Percentiles rank a stretch among this genome's conserved stretches.
Evolutionary conservation across 164 flowering plant species (phyloP).

Genomic region (Piper betle): DNA sequence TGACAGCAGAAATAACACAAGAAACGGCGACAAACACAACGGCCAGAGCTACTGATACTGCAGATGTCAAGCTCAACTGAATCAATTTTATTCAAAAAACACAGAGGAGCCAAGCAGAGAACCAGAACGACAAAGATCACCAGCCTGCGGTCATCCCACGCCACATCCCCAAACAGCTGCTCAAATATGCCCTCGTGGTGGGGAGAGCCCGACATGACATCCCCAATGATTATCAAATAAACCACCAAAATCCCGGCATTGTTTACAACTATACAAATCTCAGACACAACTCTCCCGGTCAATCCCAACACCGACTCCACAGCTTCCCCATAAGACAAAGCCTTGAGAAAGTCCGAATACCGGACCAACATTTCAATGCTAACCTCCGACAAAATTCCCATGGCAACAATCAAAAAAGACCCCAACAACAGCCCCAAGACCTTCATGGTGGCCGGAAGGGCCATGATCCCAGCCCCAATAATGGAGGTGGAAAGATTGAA

Average conservation of each 20-base stretch:
- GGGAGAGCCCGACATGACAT: constrained; percentile 83
- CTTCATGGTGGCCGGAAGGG: constrained; percentile 94
- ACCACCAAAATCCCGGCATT: constrained; percentile 92
- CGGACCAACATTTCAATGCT: constrained; percentile 74
- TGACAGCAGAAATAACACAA: constrained; percentile 43
- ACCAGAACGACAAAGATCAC: constrained; percentile 54
- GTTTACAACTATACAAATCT: constrained; percentile 76
- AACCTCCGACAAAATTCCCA: constrained; percentile 75
- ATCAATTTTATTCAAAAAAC: constrained; percentile 74
- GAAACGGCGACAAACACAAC: constrained; percentile 76
- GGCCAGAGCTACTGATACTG: constrained; percentile 91
- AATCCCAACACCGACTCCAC: constrained; percentile 69
- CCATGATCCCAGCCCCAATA: constrained; percentile 99
- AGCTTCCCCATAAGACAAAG: constrained; percentile 77
- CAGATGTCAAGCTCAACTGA: constrained; percentile 87
- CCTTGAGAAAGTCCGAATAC: constrained; percentile 49
- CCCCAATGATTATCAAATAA: constrained; percentile 93
- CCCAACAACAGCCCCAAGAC: constrained; percentile 77
- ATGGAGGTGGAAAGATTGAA: constrained; percentile 82
- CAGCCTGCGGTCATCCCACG: constrained; percentile 79
- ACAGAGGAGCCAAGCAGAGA: constrained; percentile 71
- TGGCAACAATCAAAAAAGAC: constrained; percentile 47
- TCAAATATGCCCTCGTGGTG: constrained; percentile 82
- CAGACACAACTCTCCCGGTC: constrained; percentile 51
- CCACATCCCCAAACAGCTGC: constrained; percentile 73